These are phyloP conservation scores for Suillus tomentosus DNA, from an alignment of 768 basidiomycete species.

Conservation along the genomic window DNA sequence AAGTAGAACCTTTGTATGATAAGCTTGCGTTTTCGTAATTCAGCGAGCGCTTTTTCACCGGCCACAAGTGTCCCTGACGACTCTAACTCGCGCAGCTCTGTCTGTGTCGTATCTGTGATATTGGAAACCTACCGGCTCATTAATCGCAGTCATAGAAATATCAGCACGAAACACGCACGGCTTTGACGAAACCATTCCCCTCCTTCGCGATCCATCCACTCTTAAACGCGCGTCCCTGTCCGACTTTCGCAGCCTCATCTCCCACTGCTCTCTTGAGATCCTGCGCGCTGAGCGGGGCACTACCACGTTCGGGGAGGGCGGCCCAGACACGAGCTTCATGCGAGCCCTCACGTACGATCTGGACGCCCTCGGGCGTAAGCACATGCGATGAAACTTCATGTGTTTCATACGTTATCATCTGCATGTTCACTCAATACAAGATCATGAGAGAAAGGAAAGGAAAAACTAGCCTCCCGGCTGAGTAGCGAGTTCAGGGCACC, in stretches of 20 bases:
- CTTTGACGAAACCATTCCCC: slow-evolving; percentile 81
- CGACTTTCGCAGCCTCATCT: slow-evolving; percentile 87
- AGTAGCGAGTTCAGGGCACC: slow-evolving; percentile 90
- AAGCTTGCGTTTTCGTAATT: slow-evolving; percentile 90
- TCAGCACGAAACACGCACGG: slow-evolving; percentile 51
- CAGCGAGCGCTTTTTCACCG: slow-evolving; percentile 83
- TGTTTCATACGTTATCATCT: slow-evolving; percentile 86
- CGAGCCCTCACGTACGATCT: slow-evolving; percentile 80
- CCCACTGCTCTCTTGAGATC: slow-evolving; percentile 79
- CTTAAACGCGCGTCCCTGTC: slow-evolving; percentile 95
- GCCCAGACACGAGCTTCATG: slow-evolving; percentile 96
- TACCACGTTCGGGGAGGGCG: slow-evolving; percentile 74
- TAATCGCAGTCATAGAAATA: slow-evolving; percentile 11
- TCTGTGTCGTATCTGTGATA: slow-evolving; percentile 75
- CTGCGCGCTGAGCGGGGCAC: slow-evolving; percentile 61
- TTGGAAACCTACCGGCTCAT: slow-evolving; percentile 48
- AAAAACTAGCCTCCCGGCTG: slow-evolving; percentile 72
- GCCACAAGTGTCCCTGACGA: slow-evolving; percentile 68
- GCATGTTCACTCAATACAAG: slow-evolving; percentile 19
- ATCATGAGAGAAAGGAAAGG: slow-evolving; percentile 7
- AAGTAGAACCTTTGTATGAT: slow-evolving; percentile 69
- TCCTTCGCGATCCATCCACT: slow-evolving; percentile 96
- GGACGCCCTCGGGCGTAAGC: slow-evolving; percentile 80
- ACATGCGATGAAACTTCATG: slow-evolving; percentile 75
- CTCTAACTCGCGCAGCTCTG: slow-evolving; percentile 72